phyloP scores from a whole-genome alignment of 2,329 filamentous ascomycete genomes.

The Penicillium sp. region DNA sequence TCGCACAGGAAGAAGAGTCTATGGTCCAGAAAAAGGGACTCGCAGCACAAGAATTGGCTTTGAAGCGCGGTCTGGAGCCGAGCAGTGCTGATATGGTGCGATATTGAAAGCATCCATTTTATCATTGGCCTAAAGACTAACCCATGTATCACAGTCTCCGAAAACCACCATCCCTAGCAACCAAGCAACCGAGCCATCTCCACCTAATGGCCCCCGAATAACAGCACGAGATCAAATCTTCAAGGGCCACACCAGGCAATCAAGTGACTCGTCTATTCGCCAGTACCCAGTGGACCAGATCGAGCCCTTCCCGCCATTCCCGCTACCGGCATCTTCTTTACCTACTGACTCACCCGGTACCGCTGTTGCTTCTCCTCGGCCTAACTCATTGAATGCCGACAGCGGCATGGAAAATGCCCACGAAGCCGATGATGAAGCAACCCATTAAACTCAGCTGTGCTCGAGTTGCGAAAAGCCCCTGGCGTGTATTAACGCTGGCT shows the following conservation, averaged over 20 bases:
- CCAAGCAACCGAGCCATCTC: slow-evolving; percentile 1
- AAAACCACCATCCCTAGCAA: neutral
- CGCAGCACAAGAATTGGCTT: slow-evolving; percentile 62
- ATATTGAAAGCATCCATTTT: neutral
- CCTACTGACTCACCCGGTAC: slow-evolving; percentile 12
- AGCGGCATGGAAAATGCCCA: neutral
- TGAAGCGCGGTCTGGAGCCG: slow-evolving; percentile 57
- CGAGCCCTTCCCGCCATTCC: slow-evolving; percentile 45
- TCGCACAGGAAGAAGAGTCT: slow-evolving; percentile 62
- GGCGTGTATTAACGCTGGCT: neutral
- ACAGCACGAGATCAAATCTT: slow-evolving; percentile 18
- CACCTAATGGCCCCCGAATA: slow-evolving; percentile 17
- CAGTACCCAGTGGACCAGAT: slow-evolving; percentile 29
- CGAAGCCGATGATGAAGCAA: slow-evolving; percentile 1
- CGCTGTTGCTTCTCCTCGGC: slow-evolving; percentile 17
- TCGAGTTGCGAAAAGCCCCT: slow-evolving; percentile 6
- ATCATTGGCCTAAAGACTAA: neutral
- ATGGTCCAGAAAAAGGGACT: slow-evolving; percentile 60
- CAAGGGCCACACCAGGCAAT: slow-evolving; percentile 11
- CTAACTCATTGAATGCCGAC: slow-evolving; percentile 16
- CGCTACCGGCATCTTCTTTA: slow-evolving; percentile 18
- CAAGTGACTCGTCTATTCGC: slow-evolving; percentile 26
- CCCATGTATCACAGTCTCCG: slow-evolving; percentile 5
- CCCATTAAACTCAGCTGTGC: slow-evolving; percentile 5
- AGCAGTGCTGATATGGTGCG: slow-evolving; percentile 39